Evolutionary conservation across 768 basidiomycete genomes (phyloP), one percentile per base, ranked within the genome.

Genomic region (Lactarius psammicola): DNA sequence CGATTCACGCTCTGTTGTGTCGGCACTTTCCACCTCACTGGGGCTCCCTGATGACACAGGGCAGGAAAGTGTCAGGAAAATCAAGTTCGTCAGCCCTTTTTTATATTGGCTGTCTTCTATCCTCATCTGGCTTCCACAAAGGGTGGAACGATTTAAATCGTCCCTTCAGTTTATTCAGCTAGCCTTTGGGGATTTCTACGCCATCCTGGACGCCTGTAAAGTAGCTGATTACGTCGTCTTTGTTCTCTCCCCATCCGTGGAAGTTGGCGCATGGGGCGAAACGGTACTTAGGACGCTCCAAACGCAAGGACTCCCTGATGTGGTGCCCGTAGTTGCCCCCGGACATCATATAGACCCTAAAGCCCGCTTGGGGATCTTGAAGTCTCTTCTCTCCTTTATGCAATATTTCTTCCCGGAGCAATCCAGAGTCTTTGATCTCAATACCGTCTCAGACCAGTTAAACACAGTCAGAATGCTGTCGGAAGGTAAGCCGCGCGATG

Each of bases 321-420:
- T 92, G 49, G 82, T 94, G 57, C 84, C 93, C 30, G 86, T 90
- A 28, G 82, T 94, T 53, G 80, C 87, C 20, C 82, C 87, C 7
- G 79, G 84, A 62, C 66, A 78, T 15, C 71, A 78, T 3, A 75
- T 85, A 49, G 89, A 88, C 63, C 70, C 78, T 6, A 94, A 94
- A 77, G 78, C 84, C 36, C 85, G 85, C 34, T 72, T 85, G 1
- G 85, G 84, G 20, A 83, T 94, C 56, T 78, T 93, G 62, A 95
- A 93, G 78, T 97, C 94, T 1, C 81, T 98, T 5, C 82, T 96
- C 10, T 97, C 95, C 11, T 99, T 98, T 80, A 87, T 95, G 64
- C 88, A 89, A 69, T 98, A 98, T 77, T 99, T 98, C 76, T 91
- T 92, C 66, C 96, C 96, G 2, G 81, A 83, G 28, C 89, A 95